Evolutionary conservation across 495 filamentous ascomycete genomes (phyloP), one percentile per base, ranked within the genome.

Genomic region (Massariosphaeria phaeospora): DNA sequence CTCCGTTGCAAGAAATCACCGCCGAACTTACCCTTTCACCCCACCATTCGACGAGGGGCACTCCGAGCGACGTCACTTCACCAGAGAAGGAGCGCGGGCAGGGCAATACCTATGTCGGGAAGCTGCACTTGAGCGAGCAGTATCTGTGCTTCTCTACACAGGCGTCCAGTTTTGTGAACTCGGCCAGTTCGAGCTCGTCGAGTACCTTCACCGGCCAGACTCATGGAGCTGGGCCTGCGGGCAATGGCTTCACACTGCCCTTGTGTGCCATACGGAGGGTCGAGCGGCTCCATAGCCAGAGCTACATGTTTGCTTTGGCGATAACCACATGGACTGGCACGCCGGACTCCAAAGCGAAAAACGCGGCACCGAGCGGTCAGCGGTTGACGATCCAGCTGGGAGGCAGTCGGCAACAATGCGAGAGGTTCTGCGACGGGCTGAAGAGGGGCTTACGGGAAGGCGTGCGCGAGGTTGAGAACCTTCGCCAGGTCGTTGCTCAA

Each of bases 91-190:
- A 61, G 48, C 77, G 79, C 55, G 82, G 78, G 27, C 75, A 69
- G 35, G 90, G 90, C 34, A 91, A 83, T 63, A 84, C 89, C 61
- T 97, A 97, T 70, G 83, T 84, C n/a, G 93, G 93, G 13, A 87
- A 88, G 68, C 79, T 98, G 17, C 90, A 97, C 64, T 76, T 98
- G 57, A 95, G 89, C 67, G 91, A 98, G 67, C 80, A 84, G 62
- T 98, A 85, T 67, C 81, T 98, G 42, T 96, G 89, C 76, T 97
- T 98, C 73, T 94, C 89, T 0, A 96, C 91, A 13, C 90, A 91
- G 46, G 84, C 86, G 1, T 88, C 89, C 2, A 93, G 88, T 71
- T 95, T 96, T 67, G 69, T 85, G 47, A 87, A 79, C 43, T 83
- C 84, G 1, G 84, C 91, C 0, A 94, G 80, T 64, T 75, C 79